Base-by-base conservation (phyloP, 2,329 filamentous ascomycete genomes). In the Thielaviopsis populi region DNA sequence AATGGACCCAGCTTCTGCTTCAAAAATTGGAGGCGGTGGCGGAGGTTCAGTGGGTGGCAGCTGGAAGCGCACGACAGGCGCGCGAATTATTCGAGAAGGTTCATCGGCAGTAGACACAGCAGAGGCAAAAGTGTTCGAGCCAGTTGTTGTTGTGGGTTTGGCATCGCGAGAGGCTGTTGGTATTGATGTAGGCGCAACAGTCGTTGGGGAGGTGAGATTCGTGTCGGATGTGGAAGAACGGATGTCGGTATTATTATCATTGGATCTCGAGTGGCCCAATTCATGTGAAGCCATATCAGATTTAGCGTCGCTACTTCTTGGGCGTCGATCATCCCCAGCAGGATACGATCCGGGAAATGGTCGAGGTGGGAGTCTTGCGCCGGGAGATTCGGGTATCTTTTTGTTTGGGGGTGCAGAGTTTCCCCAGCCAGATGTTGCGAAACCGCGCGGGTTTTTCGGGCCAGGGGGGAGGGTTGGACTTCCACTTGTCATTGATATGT, bases 261-360 rank as follows among this genome's bases (percentile, higher is more conserved):
- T 41, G 30, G 2, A 40, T 59, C 58, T 61, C 2, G 63, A 65
- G 22, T 48, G 50, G 17, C 58, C 46, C 7, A n/a, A 13, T 30
- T 40, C 40, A 33, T 61, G 19, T 15, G 48, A 54, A 11, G 56
- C 22, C 24, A 17, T 15, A 27, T 59, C 77, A 1, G 77, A 74
- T 66, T 80, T 80, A 6, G 76, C 77, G 70, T 80, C 80, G 66
- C 80, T 81, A 70, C 80, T 83, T 46, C 75, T 76, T 42, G 80
- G 79, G 37, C 79, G 75, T 63, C 75, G 75, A 19, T 76, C 73
- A 24, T 75, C 73, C 2, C 79, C 75, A 27, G 59, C 61, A 13
- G 63, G 70, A 22, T 75, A 72, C 24, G 43, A 59, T 2, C 61
- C 61, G 15, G 64, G 64, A 19, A 60, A 63, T 1, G 63, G 63